These are phyloP conservation scores for Epichloe sp. DNA, from an alignment of 2,329 filamentous ascomycete genomes.

Conservation along the genomic window DNA sequence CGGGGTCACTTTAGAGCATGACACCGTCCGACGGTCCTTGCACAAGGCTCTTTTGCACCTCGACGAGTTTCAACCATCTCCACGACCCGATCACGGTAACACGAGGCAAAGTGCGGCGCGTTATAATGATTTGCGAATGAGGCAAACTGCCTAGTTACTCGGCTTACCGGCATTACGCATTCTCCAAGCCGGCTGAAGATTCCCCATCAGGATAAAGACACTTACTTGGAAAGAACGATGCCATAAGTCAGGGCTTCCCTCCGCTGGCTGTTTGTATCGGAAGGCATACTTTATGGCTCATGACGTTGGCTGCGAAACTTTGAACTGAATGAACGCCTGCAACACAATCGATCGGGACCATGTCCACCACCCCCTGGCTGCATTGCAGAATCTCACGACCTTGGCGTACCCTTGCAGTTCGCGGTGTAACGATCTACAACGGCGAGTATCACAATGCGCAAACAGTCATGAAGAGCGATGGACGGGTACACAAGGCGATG, in stretches of 20 bases:
- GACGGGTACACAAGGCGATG: background rate
- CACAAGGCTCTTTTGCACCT: constrained; percentile 1
- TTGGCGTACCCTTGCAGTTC: background rate
- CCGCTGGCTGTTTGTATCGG: background rate
- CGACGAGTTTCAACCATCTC: background rate
- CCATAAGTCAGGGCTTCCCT: background rate
- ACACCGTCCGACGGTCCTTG: background rate
- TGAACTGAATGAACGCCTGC: background rate
- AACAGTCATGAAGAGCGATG: background rate
- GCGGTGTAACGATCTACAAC: constrained; percentile 1
- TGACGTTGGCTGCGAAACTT: background rate
- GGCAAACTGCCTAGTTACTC: background rate
- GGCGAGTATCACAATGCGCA: background rate
- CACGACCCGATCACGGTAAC: background rate
- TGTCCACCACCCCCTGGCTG: background rate
- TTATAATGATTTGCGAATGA: background rate
- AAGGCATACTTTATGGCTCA: background rate
- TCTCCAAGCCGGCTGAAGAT: background rate
- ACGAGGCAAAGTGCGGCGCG: background rate
- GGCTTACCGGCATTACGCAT: background rate
- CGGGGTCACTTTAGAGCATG: background rate
- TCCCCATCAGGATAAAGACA: background rate
- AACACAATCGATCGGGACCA: background rate
- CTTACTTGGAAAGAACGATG: background rate
- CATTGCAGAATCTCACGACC: background rate